Evolutionary conservation across 2,329 filamentous ascomycete species (phyloP).

Genomic region (Tolypocladium inflatum): DNA sequence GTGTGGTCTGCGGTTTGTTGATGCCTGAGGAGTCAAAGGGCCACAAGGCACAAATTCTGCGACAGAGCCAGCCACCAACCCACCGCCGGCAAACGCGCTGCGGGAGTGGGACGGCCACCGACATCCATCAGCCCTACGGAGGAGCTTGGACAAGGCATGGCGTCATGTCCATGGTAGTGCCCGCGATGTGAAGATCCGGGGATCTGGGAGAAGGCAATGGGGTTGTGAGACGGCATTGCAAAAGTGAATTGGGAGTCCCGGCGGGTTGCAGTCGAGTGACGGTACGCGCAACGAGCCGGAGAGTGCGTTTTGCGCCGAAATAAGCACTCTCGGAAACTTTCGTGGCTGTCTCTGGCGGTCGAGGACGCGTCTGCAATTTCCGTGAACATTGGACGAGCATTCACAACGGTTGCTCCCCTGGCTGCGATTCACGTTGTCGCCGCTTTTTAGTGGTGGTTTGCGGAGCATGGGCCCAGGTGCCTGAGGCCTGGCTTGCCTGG

Average conservation of each 20-base stretch:
- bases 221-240: not conserved
- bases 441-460: not conserved
- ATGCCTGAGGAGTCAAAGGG: not conserved
- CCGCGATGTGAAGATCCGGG: conserved; percentile 13
- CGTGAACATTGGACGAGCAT: not conserved
- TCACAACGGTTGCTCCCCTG: not conserved
- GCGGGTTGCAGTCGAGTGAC: not conserved
- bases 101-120: not conserved
- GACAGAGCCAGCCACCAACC: not conserved
- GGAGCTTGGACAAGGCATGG: conserved; percentile 15
- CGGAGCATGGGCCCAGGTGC: not conserved
- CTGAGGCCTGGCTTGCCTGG: not conserved
- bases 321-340: not conserved
- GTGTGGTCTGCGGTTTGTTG: not conserved
- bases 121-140: conserved; percentile 16
- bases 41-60: not conserved
- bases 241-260: not conserved
- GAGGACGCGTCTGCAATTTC: not conserved
- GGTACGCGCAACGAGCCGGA: not conserved
- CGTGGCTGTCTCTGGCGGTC: not conserved
- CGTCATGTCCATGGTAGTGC: conserved; percentile 10
- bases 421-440: not conserved
- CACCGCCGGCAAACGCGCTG: not conserved
- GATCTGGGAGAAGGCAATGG: conserved; percentile 7
- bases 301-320: not conserved